phyloP scores from a whole-genome alignment of 2,329 filamentous ascomycete genomes.

The Lanzia echinophila region DNA sequence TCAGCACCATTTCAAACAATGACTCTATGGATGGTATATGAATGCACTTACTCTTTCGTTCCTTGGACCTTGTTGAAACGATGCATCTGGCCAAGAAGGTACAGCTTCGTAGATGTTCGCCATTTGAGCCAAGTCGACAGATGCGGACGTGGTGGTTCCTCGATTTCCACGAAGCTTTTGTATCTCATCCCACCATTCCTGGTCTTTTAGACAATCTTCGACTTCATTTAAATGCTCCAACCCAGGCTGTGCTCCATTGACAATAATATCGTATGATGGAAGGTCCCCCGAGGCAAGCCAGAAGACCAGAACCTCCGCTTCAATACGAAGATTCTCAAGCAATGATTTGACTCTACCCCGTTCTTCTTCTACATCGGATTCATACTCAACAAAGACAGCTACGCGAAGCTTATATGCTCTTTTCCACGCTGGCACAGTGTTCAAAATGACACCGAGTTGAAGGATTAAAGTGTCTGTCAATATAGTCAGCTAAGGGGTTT shows the following conservation, averaged over 20 bases:
- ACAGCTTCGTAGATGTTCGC: conserved; percentile 36
- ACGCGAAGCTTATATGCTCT: conserved; percentile 66
- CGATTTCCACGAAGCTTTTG: conserved; percentile 44
- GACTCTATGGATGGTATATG: too few relatives aligned
- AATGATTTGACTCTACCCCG: conserved; percentile 63
- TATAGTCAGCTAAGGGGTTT: conserved; percentile 11
- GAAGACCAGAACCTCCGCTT: conserved; percentile 72
- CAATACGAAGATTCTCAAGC: conserved; percentile 73
- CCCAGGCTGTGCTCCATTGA: conserved; percentile 59
- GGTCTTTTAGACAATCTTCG: conserved; percentile 58
- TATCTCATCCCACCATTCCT: conserved; percentile 80
- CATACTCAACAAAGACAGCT: conserved; percentile 84
- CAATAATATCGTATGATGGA: conserved; percentile 67
- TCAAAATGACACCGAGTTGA: conserved; percentile 76
- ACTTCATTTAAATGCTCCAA: conserved; percentile 54
- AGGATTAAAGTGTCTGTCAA: conserved; percentile 68
- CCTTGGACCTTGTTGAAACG: conserved; percentile 43
- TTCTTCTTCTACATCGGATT: conserved; percentile 76
- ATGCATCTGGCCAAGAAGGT: conserved; percentile 45
- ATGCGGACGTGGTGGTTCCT: conserved; percentile 31
- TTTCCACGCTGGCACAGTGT: conserved; percentile 76
- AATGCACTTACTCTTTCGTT: conserved; percentile 30
- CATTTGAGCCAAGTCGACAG: conserved; percentile 35
- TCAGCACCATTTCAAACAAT: too few relatives aligned
- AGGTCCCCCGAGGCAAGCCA: conserved; percentile 71